A percentile compares a stretch with the other conserved stretches of the same genome.
Conservation (phyloP, 2,329 filamentous ascomycete genomes). For the Cercospora sojina region DNA sequence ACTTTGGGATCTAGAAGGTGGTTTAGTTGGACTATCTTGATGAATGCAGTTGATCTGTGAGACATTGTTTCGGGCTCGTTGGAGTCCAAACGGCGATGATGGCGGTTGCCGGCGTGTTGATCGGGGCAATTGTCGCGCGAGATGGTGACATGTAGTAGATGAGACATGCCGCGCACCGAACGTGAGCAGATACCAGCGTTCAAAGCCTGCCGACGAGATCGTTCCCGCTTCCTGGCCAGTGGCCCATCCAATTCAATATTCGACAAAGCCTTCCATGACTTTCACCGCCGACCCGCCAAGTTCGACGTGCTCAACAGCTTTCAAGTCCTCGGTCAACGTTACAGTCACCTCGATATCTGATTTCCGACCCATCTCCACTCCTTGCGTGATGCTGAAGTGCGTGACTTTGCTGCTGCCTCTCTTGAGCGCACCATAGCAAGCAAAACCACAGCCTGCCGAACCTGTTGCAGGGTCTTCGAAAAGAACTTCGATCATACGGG, state of each 20-base stretch:
- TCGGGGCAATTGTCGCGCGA: too few relatives aligned
- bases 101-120: background rate
- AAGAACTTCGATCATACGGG: conserved; percentile 59
- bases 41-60: too few relatives aligned
- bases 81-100: background rate
- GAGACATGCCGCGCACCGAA: too few relatives aligned
- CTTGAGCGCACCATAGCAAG: conserved; percentile 47
- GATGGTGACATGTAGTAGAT: background rate
- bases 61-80: background rate
- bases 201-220: too few relatives aligned
- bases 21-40: background rate
- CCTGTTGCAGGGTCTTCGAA: conserved; percentile 55
- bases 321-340: conserved; percentile 39
- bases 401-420: conserved; percentile 29
- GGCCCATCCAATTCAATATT: conserved; percentile 12
- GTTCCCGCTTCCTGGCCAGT: background rate
- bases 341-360: conserved; percentile 52
- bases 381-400: conserved; percentile 49
- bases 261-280: conserved; percentile 42
- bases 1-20: background rate
- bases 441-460: conserved; percentile 50
- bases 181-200: too few relatives aligned
- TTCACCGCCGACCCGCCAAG: conserved; percentile 47
- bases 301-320: conserved; percentile 43
- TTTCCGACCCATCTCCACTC: conserved; percentile 53